Evolutionary conservation across 2,329 filamentous ascomycete species (phyloP).

Genomic region (Talaromyces funiculosus): DNA sequence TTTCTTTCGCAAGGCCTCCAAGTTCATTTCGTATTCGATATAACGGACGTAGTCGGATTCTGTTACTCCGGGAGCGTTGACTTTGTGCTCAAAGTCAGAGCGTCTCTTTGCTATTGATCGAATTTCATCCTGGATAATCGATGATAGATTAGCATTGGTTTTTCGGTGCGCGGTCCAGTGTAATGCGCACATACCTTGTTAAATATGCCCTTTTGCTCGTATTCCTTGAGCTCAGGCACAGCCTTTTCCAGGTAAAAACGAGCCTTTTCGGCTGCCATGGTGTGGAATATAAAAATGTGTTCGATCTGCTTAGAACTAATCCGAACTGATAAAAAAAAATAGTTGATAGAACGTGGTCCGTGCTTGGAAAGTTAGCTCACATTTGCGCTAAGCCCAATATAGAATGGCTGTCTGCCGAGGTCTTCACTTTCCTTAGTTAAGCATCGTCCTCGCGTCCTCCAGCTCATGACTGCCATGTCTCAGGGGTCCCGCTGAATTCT

Average conservation of each 20-base stretch:
- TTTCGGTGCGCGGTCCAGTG: constrained; percentile 3
- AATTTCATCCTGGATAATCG: constrained; percentile 69
- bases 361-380: neutral
- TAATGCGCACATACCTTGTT: constrained; percentile 51
- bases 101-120: constrained; percentile 80
- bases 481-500: constrained; percentile 4
- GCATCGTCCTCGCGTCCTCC: neutral
- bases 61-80: constrained; percentile 73
- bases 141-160: constrained; percentile 3
- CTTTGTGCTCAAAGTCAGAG: constrained; percentile 86
- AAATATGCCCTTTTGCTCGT: constrained; percentile 88
- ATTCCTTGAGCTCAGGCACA: constrained; percentile 86
- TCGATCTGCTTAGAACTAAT: no score
- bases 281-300: constrained; percentile 10
- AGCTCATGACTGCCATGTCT: neutral
- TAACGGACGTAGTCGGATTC: constrained; percentile 80
- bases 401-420: neutral
- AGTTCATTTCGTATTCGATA: constrained; percentile 63
- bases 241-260: constrained; percentile 91
- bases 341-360: neutral
- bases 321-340: constrained; percentile 2
- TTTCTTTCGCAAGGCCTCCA: constrained; percentile 72
- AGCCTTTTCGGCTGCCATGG: constrained; percentile 87
- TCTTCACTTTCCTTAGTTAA: neutral
- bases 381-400: neutral